Conservation (phyloP, 2,329 filamentous ascomycete genomes). For the Gnomoniopsis sp. region DNA sequence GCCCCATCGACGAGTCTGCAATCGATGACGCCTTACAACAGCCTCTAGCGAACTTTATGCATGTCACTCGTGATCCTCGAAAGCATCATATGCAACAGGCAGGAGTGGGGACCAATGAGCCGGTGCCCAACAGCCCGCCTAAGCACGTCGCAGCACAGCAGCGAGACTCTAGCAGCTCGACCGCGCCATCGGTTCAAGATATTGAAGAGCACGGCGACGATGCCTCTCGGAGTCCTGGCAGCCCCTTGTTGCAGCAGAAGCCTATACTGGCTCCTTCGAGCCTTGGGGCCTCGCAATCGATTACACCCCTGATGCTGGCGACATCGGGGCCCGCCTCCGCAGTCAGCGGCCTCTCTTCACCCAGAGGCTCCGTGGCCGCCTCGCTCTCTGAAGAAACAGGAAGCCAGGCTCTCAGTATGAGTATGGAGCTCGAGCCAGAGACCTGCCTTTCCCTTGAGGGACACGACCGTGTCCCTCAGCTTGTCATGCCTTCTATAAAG, state of each 20-base stretch:
- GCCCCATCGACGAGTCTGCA: slow-evolving; percentile 47
- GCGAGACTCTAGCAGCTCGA: slow-evolving; percentile 10
- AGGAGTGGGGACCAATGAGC: neutral
- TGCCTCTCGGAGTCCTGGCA: slow-evolving; percentile 15
- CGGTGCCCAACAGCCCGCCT: slow-evolving; percentile 4
- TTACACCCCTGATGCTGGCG: slow-evolving; percentile 42
- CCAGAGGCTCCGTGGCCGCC: slow-evolving; percentile 46
- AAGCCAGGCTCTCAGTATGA: slow-evolving; percentile 32
- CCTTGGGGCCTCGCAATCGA: slow-evolving; percentile 35
- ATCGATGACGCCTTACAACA: slow-evolving; percentile 38
- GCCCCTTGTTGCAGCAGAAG: slow-evolving; percentile 13
- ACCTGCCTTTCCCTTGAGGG: slow-evolving; percentile 40
- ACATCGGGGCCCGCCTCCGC: slow-evolving; percentile 38
- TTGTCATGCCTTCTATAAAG: slow-evolving; percentile 96
- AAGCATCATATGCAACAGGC: slow-evolving; percentile 26
- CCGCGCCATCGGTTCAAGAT: slow-evolving; percentile 3
- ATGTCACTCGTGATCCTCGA: slow-evolving; percentile 29
- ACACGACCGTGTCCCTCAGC: slow-evolving; percentile 61
- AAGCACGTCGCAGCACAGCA: slow-evolving; percentile 11
- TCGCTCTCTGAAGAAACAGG: slow-evolving; percentile 44
- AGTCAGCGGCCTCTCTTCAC: slow-evolving; percentile 50
- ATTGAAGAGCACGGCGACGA: slow-evolving; percentile 12
- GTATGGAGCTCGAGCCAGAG: slow-evolving; percentile 41
- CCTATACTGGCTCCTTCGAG: slow-evolving; percentile 8
- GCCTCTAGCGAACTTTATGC: slow-evolving; percentile 23